Percentiles rank a stretch among this genome's conserved stretches.
phyloP scores from a whole-genome alignment of 1,139 yeast species.

The Saccharomyces hybrid region DNA sequence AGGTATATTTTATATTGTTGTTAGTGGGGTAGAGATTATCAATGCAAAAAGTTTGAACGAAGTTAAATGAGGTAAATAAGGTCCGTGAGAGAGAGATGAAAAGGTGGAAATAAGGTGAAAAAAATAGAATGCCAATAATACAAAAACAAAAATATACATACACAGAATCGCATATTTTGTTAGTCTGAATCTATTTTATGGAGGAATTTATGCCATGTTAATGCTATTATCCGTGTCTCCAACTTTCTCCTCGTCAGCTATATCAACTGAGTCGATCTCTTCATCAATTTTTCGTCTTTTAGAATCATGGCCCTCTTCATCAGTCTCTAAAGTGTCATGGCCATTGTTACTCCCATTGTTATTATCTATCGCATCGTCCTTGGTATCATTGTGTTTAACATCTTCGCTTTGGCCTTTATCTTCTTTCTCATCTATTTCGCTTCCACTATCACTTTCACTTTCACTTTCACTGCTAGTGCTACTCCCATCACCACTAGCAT shows the following conservation, averaged over 20 bases:
- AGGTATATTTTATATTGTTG: background rate
- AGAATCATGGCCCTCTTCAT: constrained; percentile 4
- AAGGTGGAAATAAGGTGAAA: constrained; percentile 2
- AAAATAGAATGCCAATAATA: constrained; percentile 1
- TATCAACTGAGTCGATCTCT: background rate
- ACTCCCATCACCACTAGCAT: constrained; percentile 4
- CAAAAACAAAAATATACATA: constrained; percentile 6
- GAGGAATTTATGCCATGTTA: background rate
- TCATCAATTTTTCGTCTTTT: background rate
- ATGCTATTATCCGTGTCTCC: background rate
- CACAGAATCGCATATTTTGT: constrained; percentile 6
- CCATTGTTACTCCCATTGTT: constrained; percentile 7
- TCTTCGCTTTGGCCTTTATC: constrained; percentile 10
- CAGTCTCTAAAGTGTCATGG: background rate
- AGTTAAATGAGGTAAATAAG: background rate
- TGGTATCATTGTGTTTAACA: constrained; percentile 11
- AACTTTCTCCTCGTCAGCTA: background rate
- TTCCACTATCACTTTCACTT: constrained; percentile 5
- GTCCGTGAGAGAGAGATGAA: background rate
- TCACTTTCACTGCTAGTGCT: constrained; percentile 3
- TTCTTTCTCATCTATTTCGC: constrained; percentile 5
- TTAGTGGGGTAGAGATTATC: background rate
- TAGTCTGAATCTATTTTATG: background rate
- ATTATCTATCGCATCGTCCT: constrained; percentile 14
- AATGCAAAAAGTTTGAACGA: background rate